Conservation (phyloP, 257 asterid species). For the Anisodus tanguticus region DNA sequence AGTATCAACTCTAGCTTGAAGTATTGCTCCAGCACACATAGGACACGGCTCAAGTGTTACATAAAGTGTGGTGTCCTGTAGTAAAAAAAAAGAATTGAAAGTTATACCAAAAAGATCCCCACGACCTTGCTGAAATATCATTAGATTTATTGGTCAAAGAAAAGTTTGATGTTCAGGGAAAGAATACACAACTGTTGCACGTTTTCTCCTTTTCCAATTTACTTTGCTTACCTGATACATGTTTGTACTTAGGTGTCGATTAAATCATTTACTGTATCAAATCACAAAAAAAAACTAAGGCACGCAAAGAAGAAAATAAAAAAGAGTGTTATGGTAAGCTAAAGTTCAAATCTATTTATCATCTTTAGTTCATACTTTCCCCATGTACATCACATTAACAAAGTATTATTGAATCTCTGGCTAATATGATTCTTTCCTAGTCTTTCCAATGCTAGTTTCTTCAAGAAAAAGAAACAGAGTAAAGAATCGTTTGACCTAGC, state of each 20-base stretch:
- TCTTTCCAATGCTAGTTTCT: not conserved
- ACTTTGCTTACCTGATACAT: not conserved
- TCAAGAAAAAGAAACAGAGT: not conserved
- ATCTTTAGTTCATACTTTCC: not conserved
- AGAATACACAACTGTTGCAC: not conserved
- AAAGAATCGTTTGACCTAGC: not conserved
- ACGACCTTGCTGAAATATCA: slow-evolving; percentile 16
- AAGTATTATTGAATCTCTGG: not conserved
- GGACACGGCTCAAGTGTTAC: slow-evolving; percentile 99
- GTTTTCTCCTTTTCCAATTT: not conserved
- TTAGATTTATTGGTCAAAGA: not conserved
- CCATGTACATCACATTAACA: slow-evolving; percentile 14
- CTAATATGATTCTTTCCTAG: not conserved
- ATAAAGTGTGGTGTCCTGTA: slow-evolving; percentile 81
- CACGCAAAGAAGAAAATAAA: not conserved
- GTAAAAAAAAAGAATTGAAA: slow-evolving; percentile 25
- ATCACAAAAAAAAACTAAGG: not conserved
- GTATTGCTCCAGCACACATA: slow-evolving; percentile 99
- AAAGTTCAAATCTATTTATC: not conserved
- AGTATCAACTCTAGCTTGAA: slow-evolving; percentile 90
- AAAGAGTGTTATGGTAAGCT: not conserved
- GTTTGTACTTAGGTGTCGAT: not conserved
- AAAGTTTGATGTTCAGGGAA: not conserved
- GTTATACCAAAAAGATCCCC: slow-evolving; percentile 23
- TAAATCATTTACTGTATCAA: not conserved